Evolutionary conservation across 1,139 yeast species (phyloP), one percentile per base, ranked within the genome.

Genomic region (Lodderomyces margitis): DNA sequence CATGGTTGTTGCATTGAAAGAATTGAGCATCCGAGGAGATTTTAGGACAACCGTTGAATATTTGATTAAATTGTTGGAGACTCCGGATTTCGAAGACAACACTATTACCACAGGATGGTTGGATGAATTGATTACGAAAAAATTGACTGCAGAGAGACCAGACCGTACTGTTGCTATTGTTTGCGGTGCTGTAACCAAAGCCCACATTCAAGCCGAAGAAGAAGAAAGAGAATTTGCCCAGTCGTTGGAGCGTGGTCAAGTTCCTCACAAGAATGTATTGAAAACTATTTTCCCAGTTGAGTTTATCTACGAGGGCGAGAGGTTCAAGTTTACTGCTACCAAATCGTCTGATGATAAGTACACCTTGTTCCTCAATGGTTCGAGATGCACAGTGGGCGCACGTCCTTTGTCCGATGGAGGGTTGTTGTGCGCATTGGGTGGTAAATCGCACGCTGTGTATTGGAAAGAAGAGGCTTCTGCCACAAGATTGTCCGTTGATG

Each of bases 31-130:
- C 58, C 83, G 98, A 67, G 98, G 98, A 75, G 98, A 92, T 61
- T 92, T 92, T 74, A 81, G 96, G 68, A 92, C 98, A 32, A 92
- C 98, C 12, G 96, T 92, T 49, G 98, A 92, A 66, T 94, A 94
- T 62, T 78, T 94, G 59, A 92, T 94, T 64, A 91, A 92, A 64
- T 77, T 92, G 54, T 76, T 92, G 56, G 98, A 92, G 70, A 91
- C 98, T 30, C 95, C 96, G 41, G 98, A 87, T 61, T 92, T 92
- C 56, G 97, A 89, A 69, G 91, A 85, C 48, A 94, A 92, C 65
- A 91, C 95, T 39, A 91, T 92, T 57, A 92, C 98, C 47, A 92
- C 98, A 48, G 98, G 98, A 47, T 92, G 98, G 98, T 80, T 92
- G 57, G 98, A 92, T 67, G 98, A 91, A 67, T 80, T 92, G 59